Conservation (phyloP, 768 basidiomycete genomes). For the Sporobolomyces pararoseus region DNA sequence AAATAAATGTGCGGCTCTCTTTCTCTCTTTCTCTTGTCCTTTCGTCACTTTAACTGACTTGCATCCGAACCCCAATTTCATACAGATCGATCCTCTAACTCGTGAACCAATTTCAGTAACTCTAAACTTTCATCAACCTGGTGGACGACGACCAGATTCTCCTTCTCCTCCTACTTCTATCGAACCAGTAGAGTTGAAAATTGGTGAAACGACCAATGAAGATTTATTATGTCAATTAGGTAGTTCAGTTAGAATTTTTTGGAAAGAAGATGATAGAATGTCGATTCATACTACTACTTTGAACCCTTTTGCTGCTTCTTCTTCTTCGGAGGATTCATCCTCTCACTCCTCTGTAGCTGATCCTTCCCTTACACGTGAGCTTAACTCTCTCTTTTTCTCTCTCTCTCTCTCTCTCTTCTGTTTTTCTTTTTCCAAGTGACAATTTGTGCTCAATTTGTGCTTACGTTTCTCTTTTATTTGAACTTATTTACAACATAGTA, state of each 20-base stretch:
- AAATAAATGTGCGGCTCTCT: slow-evolving; percentile 26
- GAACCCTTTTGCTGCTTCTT: too few species aligned
- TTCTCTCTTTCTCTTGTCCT: slow-evolving; percentile 11
- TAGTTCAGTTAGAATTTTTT: slow-evolving; percentile 48
- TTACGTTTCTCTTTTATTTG: too few species aligned
- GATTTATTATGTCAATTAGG: slow-evolving; percentile 50
- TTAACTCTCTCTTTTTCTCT: not conserved
- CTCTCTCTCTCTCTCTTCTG: not conserved
- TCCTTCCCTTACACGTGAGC: not conserved
- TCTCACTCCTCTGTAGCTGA: too few species aligned
- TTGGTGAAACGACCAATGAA: slow-evolving; percentile 49
- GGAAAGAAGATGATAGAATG: slow-evolving; percentile 49
- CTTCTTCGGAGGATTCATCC: not conserved
- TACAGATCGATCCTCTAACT: slow-evolving; percentile 14
- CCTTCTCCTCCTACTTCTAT: too few species aligned
- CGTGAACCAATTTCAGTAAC: not conserved
- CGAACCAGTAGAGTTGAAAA: slow-evolving; percentile 40
- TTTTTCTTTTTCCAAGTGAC: not conserved
- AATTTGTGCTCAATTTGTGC: not conserved
- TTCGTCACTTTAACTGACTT: not conserved
- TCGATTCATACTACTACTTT: slow-evolving; percentile 29
- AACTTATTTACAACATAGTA: too few species aligned
- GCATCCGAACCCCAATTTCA: not conserved
- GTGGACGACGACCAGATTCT: not conserved
- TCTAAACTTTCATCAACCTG: slow-evolving; percentile 38